phyloP scores from a whole-genome alignment of 2,329 filamentous ascomycete genomes.

The Cercospora brassicicola region DNA sequence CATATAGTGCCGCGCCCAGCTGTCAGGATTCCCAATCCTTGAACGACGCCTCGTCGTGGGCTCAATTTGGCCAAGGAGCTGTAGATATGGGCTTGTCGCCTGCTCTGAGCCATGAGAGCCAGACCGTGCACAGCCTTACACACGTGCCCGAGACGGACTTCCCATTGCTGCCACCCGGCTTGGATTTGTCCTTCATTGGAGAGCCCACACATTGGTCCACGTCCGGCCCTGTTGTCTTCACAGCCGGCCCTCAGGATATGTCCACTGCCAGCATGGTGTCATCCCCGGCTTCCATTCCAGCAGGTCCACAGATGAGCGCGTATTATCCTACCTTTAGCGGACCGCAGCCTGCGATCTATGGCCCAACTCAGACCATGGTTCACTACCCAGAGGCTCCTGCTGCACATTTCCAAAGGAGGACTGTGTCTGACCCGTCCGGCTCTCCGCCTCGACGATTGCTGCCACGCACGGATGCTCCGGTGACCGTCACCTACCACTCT shows the following conservation, averaged over 20 bases:
- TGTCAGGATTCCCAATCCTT: constrained; percentile 25
- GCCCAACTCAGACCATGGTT: constrained; percentile 15
- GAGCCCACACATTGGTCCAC: constrained; percentile 29
- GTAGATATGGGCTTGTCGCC: constrained; percentile 40
- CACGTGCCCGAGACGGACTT: constrained; percentile 35
- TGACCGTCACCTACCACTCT: not conserved
- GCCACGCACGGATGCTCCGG: constrained; percentile 11
- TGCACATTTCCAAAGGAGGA: constrained; percentile 21
- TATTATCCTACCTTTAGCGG: constrained; percentile 10
- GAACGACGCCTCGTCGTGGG: constrained; percentile 29
- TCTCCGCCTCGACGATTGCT: constrained; percentile 18
- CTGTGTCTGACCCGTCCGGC: constrained; percentile 25
- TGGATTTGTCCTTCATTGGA: constrained; percentile 34
- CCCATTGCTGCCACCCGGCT: constrained; percentile 30
- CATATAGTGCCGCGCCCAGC: constrained; percentile 18
- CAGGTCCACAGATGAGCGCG: constrained; percentile 5
- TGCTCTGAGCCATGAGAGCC: constrained; percentile 40
- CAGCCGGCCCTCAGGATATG: constrained; percentile 19
- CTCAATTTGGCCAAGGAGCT: constrained; percentile 30
- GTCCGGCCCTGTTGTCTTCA: constrained; percentile 20
- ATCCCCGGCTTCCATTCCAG: constrained; percentile 10
- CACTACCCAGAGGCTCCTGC: constrained; percentile 16
- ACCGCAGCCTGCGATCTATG: constrained; percentile 16
- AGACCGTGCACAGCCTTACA: constrained; percentile 36
- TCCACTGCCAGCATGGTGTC: constrained; percentile 12